Evolutionary conservation across 2,329 filamentous ascomycete species (phyloP), one percentile per base, ranked within the genome.

Genomic region (Lachnellula occidentalis): DNA sequence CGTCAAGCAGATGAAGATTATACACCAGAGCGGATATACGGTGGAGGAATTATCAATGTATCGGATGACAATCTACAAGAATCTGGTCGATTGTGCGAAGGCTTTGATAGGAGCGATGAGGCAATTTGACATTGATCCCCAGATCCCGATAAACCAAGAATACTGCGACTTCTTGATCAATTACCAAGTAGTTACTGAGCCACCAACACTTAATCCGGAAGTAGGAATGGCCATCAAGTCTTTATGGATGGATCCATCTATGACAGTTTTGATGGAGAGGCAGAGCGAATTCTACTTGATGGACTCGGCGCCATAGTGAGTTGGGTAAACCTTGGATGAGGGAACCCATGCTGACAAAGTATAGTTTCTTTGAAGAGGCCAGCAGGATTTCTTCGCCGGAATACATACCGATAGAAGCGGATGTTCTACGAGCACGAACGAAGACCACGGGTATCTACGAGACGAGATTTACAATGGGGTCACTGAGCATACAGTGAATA

Each of bases 1-100:
- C 67, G 94, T 99, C 64, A 99, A 99, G 74, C 94, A 99, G 79
- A 99, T 99, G 94, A 99, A 97, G 76, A 99, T 99, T 66, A 97
- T 99, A 69, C 94, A 99, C 70, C 87, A 97, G 67, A 96, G 96
- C 74, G 94, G 94, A 58, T 99, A 99, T 74, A 92, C 90, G 11
- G 85, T 90, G 63, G 92, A 97, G 66, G 94, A 99, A 73, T 80
- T 97, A 48, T 88, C 88, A 67, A 87, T 96, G 70, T 97, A 97
- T 76, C 88, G 94, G 56, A 83, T 95, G 59, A 97, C 94, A 34
- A 91, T 99, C 57, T 99, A 95, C 78, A 99, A 99, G 76, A 99
- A 99, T 71, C 79, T 99, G 57, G 82, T 97, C 64, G 94, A 99
- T 74, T 99, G 94, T 77, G 90, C 91, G 63, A 97, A 96, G 70